Conservation (phyloP, 805 yeast species). For the Metschnikowia bowlesiae region DNA sequence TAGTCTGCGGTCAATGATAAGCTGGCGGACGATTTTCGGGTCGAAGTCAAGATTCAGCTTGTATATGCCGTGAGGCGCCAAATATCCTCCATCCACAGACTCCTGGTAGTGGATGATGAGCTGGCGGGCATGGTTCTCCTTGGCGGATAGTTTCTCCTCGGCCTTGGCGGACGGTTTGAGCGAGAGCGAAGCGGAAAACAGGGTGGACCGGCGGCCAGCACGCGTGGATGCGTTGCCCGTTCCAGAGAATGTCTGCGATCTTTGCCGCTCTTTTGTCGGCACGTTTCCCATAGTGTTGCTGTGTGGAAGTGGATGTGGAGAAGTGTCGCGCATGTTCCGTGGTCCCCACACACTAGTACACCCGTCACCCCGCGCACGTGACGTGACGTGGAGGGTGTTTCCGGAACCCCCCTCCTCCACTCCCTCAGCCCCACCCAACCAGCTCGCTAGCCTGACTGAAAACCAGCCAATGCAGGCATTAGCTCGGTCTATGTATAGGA, state of each 20-base stretch:
- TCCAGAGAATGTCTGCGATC: constrained; percentile 16
- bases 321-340: not conserved
- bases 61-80: constrained; percentile 90
- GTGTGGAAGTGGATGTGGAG: not conserved
- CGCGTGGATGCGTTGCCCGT: not conserved
- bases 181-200: constrained; percentile 10
- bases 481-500: no score
- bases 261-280: constrained; percentile 40
- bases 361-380: not conserved
- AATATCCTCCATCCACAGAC: constrained; percentile 87
- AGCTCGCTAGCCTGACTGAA: no score
- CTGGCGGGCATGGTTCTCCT: constrained; percentile 50
- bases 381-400: no score
- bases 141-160: constrained; percentile 49
- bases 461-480: no score
- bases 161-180: constrained; percentile 6
- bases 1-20: constrained; percentile 63
- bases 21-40: constrained; percentile 63
- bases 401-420: no score
- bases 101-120: constrained; percentile 60
- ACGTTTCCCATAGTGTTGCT: constrained; percentile 37
- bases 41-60: constrained; percentile 71
- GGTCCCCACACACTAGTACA: not conserved
- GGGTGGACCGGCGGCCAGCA: constrained; percentile 11
- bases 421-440: no score